These are phyloP conservation scores for Paxillus rubicundulus DNA, from an alignment of 768 basidiomycete species.

Conservation along the genomic window DNA sequence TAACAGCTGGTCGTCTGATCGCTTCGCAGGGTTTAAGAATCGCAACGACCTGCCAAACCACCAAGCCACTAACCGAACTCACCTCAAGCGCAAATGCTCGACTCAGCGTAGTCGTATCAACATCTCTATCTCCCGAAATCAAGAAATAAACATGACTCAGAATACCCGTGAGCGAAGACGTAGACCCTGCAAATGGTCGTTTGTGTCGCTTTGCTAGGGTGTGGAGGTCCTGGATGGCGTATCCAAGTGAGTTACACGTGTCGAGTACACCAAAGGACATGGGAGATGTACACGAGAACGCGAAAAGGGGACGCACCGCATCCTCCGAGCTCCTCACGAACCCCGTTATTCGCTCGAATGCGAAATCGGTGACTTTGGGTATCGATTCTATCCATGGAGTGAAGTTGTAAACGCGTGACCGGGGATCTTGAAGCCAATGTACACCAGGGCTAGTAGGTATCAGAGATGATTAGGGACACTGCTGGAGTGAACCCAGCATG, in stretches of 20 bases:
- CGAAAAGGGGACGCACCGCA: constrained; percentile 39
- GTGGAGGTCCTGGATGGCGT: constrained; percentile 54
- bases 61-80: constrained; percentile 15
- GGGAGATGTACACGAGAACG: neutral
- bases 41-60: too few species aligned
- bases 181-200: constrained; percentile 77
- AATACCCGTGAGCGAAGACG: constrained; percentile 83
- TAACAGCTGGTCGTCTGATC: neutral
- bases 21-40: neutral
- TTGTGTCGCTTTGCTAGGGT: constrained; percentile 56
- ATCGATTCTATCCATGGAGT: constrained; percentile 66
- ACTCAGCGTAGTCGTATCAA: constrained; percentile 64
- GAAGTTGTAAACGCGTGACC: constrained; percentile 86
- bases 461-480: neutral
- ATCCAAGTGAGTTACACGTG: neutral
- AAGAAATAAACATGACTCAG: constrained; percentile 87
- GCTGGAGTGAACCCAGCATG: neutral
- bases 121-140: constrained; percentile 65
- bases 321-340: constrained; percentile 84
- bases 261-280: neutral
- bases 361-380: constrained; percentile 79
- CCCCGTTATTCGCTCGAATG: constrained; percentile 68
- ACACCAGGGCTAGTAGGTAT: constrained; percentile 66
- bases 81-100: constrained; percentile 59
- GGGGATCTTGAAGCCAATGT: constrained; percentile 85